These are phyloP conservation scores for Coniophora puteana DNA, from an alignment of 1,284 basidiomycete genomes.

Conservation along the genomic window DNA sequence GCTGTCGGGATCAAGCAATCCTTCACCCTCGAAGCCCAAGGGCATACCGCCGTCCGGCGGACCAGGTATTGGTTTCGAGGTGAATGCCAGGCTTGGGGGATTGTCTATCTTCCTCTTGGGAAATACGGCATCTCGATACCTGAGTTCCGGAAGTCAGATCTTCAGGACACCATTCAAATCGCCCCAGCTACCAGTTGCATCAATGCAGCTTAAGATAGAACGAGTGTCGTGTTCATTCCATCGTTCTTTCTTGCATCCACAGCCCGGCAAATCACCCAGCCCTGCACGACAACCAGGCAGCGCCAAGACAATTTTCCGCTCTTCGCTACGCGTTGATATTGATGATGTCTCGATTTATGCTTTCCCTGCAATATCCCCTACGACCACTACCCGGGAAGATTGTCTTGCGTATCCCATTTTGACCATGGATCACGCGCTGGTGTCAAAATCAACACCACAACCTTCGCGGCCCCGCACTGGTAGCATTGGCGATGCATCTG, in stretches of 20 bases:
- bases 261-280: conserved; percentile 7
- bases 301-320: conserved; percentile 8
- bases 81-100: conserved; percentile 40
- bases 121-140: too few relatives aligned
- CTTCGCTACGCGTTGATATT: conserved; percentile 22
- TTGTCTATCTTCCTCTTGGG: conserved; percentile 47
- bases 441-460: too few relatives aligned
- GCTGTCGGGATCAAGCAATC: conserved; percentile 30
- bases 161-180: conserved; percentile 56
- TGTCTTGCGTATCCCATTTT: too few relatives aligned
- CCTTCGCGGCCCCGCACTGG: too few relatives aligned
- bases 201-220: conserved; percentile 58
- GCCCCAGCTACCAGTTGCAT: conserved; percentile 44
- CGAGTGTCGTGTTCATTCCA: conserved; percentile 35
- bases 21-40: conserved; percentile 13
- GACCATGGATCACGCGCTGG: too few relatives aligned
- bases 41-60: conserved; percentile 9
- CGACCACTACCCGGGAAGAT: too few relatives aligned
- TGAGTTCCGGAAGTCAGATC: too few relatives aligned
- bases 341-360: conserved; percentile 53
- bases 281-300: neutral
- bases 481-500: too few relatives aligned
- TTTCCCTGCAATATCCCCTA: conserved; percentile 28
- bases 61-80: conserved; percentile 28
- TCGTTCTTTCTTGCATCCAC: conserved; percentile 16